These are phyloP conservation scores for Mallotus nudiflorus DNA, from an alignment of 345 rosid genomes.

Conservation along the genomic window DNA sequence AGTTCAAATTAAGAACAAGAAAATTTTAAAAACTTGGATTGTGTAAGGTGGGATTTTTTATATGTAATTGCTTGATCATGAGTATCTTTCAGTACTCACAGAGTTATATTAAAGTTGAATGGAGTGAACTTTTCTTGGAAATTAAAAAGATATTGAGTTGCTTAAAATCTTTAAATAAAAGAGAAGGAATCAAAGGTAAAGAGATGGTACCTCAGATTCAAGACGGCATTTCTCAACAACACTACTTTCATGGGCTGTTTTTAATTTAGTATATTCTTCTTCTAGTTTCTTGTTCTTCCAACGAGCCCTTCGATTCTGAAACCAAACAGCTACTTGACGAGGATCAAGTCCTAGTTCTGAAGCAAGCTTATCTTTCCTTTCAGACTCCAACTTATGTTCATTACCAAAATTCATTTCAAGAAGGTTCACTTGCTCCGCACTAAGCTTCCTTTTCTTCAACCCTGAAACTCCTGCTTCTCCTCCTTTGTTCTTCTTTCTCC, in stretches of 20 bases:
- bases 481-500: conserved; percentile 58
- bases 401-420: conserved; percentile 64
- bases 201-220: conserved; percentile 64
- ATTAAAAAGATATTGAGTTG: not conserved
- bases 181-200: not conserved
- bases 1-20: not conserved
- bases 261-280: conserved; percentile 64
- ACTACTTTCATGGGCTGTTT: conserved; percentile 42
- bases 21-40: not conserved
- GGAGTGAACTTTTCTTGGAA: not conserved
- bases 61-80: no score
- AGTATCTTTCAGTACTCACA: not conserved
- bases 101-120: not conserved
- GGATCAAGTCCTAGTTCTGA: conserved; percentile 81
- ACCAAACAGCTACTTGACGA: conserved; percentile 97
- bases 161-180: not conserved
- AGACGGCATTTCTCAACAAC: conserved; percentile 63
- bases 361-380: conserved; percentile 76
- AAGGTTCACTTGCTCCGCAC: conserved; percentile 55
- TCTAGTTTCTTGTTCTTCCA: conserved; percentile 94
- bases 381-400: conserved; percentile 86
- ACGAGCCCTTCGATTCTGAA: conserved; percentile 90
- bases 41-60: not conserved
- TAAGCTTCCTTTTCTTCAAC: conserved; percentile 73
- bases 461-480: conserved; percentile 33